phyloP scores from a whole-genome alignment of 345 rosid genomes.

The Aquilaria sinensis region DNA sequence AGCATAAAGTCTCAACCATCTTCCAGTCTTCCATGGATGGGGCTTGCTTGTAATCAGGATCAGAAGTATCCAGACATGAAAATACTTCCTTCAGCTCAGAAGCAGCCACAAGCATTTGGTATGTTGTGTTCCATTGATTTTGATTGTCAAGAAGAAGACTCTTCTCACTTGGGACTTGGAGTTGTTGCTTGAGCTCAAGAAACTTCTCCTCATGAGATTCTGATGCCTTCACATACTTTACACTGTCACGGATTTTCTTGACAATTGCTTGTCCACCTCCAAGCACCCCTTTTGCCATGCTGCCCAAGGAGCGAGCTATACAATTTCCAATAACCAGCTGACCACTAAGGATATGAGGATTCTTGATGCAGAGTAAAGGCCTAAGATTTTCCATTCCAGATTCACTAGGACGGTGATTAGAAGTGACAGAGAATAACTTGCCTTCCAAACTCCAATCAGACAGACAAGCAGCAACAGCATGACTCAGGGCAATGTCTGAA shows the following conservation, averaged over 20 bases:
- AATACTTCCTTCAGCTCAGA: slow-evolving; percentile 54
- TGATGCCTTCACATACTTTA: slow-evolving; percentile 54
- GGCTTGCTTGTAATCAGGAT: slow-evolving; percentile 44
- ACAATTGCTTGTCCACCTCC: slow-evolving; percentile 35
- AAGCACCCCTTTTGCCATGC: slow-evolving; percentile 47
- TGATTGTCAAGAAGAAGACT: slow-evolving; percentile 50
- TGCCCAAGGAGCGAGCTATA: slow-evolving; percentile 48
- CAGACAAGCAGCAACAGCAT: slow-evolving; percentile 64
- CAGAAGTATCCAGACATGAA: slow-evolving; percentile 57
- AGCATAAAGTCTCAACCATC: slow-evolving; percentile 42
- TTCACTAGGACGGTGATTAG: slow-evolving; percentile 44
- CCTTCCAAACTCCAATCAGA: slow-evolving; percentile 73
- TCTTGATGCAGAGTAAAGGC: slow-evolving; percentile 50
- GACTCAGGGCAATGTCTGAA: slow-evolving; percentile 52
- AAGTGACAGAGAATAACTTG: slow-evolving; percentile 60
- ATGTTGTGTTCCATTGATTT: slow-evolving; percentile 72
- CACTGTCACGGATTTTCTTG: slow-evolving; percentile 65
- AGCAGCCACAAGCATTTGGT: slow-evolving; percentile 67
- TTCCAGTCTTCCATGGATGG: slow-evolving; percentile 51
- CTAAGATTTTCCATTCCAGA: slow-evolving; percentile 57
- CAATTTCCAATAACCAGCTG: slow-evolving; percentile 66
- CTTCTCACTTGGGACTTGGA: slow-evolving; percentile 48
- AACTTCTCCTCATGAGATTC: slow-evolving; percentile 62
- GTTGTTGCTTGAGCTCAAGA: slow-evolving; percentile 59
- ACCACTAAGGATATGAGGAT: slow-evolving; percentile 61